Percentiles rank a stretch among this genome's conserved stretches.
Evolutionary conservation across 495 filamentous ascomycete genomes (phyloP).

Genomic region (Penicillium steckii): DNA sequence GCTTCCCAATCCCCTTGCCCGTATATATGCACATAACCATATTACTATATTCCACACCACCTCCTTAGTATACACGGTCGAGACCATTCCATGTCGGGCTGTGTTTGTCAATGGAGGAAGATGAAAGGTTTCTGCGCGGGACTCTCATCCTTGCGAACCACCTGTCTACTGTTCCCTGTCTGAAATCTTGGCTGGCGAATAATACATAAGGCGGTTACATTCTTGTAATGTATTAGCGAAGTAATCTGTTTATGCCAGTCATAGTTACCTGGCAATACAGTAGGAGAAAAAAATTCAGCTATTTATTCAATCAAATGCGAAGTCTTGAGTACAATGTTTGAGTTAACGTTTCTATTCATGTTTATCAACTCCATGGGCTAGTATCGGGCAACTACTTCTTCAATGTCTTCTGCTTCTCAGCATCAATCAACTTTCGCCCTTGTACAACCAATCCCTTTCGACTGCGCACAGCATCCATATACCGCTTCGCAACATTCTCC

Average conservation of each 20-base stretch:
- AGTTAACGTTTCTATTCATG: too few relatives aligned
- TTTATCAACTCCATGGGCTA: neutral
- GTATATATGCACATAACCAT: too few relatives aligned
- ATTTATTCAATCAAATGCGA: too few relatives aligned
- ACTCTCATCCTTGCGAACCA: slow-evolving; percentile 32
- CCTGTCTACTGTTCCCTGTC: slow-evolving; percentile 22
- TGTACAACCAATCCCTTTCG: slow-evolving; percentile 85
- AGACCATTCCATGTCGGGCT: slow-evolving; percentile 46
- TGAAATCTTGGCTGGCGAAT: slow-evolving; percentile 13
- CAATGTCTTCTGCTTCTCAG: slow-evolving; percentile 98
- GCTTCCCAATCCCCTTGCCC: too few relatives aligned
- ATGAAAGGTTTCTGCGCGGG: slow-evolving; percentile 34
- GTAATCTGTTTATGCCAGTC: neutral
- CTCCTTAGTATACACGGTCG: slow-evolving; percentile 54
- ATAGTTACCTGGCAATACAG: too few relatives aligned
- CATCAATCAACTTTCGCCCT: slow-evolving; percentile 80
- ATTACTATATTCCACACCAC: slow-evolving; percentile 14
- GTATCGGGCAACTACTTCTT: slow-evolving; percentile 67
- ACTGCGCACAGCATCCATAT: slow-evolving; percentile 83
- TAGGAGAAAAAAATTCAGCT: too few relatives aligned
- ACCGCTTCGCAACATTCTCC: slow-evolving; percentile 93
- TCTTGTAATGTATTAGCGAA: neutral
- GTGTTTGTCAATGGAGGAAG: slow-evolving; percentile 54
- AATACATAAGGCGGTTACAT: slow-evolving; percentile 30
- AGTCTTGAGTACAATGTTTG: too few relatives aligned